Evolutionary conservation across 176 grass and related monocot species (phyloP), one percentile per base, ranked within the genome.

Genomic region (Neostapfia colusana): DNA sequence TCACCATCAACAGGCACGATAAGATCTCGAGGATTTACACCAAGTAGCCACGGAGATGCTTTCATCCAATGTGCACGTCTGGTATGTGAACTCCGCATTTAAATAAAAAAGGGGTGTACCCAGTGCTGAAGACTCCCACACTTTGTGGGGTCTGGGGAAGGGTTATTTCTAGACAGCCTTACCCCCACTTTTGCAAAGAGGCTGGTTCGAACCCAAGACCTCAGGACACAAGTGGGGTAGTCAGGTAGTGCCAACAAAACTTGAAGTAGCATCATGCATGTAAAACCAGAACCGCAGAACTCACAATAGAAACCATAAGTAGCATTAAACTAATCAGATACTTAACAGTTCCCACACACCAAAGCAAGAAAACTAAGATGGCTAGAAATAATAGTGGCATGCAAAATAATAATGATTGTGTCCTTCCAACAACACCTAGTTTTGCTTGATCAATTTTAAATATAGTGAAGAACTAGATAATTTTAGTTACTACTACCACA

Each of bases 1-100:
- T 98, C 91, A 64, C 91, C 95, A 71, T 94, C 95, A 18, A 93
- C 23, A 84, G 95, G 95, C 86, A 98, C 79, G 75, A 93, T 92
- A 65, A 92, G 26, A 92, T 98, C 95, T 90, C 95, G 86, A 79
- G 89, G 91, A 86, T 98, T 93, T 65, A 25, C 72, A 73, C 91
- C 89, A 79, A 70, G 27, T 72, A 98, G 48, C 91, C 95, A 98
- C 56, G 95, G 95, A 74, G 91, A 93, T 55, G 95, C 95, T 77
- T 94, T 98, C 28, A 81, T 79, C 95, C 95, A 98, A 61, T 98
- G 83, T 82, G 34, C 62, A 76, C 72, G 59, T 82, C 95, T 98
- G 67, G 49, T 44, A 91, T 79, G 13, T 45, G 34, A 84, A 75
- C 10, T 78, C 62, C 11, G 3, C 38, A n/a, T n/a, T n/a, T n/a